These are phyloP conservation scores for Xylariaceae sp. DNA, from an alignment of 2,329 filamentous ascomycete genomes.

Conservation along the genomic window DNA sequence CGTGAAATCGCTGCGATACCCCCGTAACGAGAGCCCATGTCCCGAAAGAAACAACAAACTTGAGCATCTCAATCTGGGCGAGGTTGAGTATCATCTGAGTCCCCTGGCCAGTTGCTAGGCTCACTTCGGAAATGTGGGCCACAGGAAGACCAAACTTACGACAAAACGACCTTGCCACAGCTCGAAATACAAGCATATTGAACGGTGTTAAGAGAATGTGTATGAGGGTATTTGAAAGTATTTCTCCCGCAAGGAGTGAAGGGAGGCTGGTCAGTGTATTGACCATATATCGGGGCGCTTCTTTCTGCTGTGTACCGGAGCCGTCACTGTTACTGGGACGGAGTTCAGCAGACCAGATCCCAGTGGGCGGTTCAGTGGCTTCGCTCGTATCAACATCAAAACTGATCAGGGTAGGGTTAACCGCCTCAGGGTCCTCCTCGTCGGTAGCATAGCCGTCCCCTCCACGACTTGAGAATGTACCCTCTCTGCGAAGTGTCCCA, in stretches of 20 bases:
- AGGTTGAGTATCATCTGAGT: conserved; percentile 43
- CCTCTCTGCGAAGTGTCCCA: conserved; percentile 40
- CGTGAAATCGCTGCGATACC: conserved; percentile 38
- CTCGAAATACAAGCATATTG: conserved; percentile 44
- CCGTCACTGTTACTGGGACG: conserved; percentile 44
- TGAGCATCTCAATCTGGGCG: conserved; percentile 43
- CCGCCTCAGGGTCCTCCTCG: conserved; percentile 52
- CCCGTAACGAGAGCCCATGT: conserved; percentile 43
- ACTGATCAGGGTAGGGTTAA: conserved; percentile 55
- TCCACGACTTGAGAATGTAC: conserved; percentile 45
- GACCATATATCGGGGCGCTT: conserved; percentile 40
- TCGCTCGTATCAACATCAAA: conserved; percentile 59
- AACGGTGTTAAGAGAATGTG: conserved; percentile 44
- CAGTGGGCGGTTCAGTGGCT: conserved; percentile 46
- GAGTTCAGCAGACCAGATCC: conserved; percentile 56
- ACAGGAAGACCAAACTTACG: conserved; percentile 37
- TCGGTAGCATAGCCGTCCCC: conserved; percentile 49
- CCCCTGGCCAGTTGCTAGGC: conserved; percentile 37
- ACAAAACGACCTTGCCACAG: conserved; percentile 43
- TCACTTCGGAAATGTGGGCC: conserved; percentile 38
- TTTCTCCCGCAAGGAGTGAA: conserved; percentile 43
- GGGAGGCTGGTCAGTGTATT: conserved; percentile 51
- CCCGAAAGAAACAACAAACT: conserved; percentile 43
- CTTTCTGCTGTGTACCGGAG: conserved; percentile 32
- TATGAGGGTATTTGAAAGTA: conserved; percentile 42